A percentile compares a stretch with the other conserved stretches of the same genome.
phyloP scores from a whole-genome alignment of 306 rosid species.

The Casuarina glauca region DNA sequence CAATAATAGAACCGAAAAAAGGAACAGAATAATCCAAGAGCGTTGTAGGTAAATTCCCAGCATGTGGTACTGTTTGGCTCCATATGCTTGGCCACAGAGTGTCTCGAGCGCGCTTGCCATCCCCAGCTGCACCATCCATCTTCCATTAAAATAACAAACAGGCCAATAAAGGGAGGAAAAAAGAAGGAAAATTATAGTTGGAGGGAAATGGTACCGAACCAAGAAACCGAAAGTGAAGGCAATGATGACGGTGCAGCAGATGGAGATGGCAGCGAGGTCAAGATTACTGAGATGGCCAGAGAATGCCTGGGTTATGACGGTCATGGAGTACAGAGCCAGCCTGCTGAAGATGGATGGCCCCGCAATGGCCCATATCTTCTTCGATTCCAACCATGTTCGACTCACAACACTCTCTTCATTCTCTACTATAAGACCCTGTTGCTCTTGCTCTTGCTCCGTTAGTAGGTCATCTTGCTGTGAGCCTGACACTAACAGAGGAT shows the following conservation, averaged over 20 bases:
- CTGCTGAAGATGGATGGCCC: constrained; percentile 75
- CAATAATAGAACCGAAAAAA: constrained; percentile 43
- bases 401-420: constrained; percentile 21
- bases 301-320: constrained; percentile 61
- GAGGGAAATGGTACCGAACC: constrained; percentile 29
- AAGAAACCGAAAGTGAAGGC: constrained; percentile 63
- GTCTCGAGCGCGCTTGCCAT: constrained; percentile 83
- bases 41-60: constrained; percentile 65
- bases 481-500: constrained; percentile 28
- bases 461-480: background rate
- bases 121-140: constrained; percentile 51
- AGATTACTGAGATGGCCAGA: constrained; percentile 69
- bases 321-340: constrained; percentile 72
- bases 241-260: constrained; percentile 62
- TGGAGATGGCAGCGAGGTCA: constrained; percentile 67
- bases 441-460: background rate
- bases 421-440: background rate
- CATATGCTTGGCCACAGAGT: constrained; percentile 74
- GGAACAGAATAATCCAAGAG: constrained; percentile 63
- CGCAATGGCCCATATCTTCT: constrained; percentile 61
- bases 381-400: constrained; percentile 47
- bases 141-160: background rate
- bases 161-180: background rate
- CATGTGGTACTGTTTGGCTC: constrained; percentile 55
- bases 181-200: background rate